These are phyloP conservation scores for Hypoxylon sp. DNA, from an alignment of 2,329 filamentous ascomycete genomes.

Conservation along the genomic window DNA sequence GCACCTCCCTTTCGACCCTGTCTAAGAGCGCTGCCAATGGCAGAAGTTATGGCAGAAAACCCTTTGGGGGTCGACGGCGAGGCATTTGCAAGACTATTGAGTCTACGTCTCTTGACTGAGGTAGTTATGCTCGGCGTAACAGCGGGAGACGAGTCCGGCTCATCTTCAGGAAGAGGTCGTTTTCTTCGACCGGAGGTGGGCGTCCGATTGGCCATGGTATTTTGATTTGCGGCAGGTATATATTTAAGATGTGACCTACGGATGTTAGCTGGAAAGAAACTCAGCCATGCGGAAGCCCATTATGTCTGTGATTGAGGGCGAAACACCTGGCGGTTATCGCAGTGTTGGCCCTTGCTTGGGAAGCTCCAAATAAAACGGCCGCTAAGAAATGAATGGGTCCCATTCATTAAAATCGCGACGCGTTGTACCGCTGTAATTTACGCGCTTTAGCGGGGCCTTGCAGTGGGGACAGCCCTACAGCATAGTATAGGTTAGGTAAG, in stretches of 20 bases:
- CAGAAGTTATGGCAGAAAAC: slow-evolving; percentile 47
- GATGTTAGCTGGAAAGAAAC: slow-evolving; percentile 23
- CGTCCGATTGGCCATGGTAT: slow-evolving; percentile 47
- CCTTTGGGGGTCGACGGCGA: slow-evolving; percentile 49
- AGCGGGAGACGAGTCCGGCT: slow-evolving; percentile 45
- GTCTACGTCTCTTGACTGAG: slow-evolving; percentile 48
- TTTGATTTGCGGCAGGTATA: slow-evolving; percentile 12
- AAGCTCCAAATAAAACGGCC: slow-evolving; percentile 24
- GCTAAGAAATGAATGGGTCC: not conserved
- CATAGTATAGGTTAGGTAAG: not conserved
- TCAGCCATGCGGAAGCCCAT: slow-evolving; percentile 14
- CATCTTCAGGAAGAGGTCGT: slow-evolving; percentile 47
- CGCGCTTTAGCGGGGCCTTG: slow-evolving; percentile 28
- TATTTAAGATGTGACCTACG: slow-evolving; percentile 9
- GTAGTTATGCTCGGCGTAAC: slow-evolving; percentile 42
- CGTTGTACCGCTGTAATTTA: slow-evolving; percentile 34
- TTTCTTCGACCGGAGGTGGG: slow-evolving; percentile 48
- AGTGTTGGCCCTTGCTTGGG: slow-evolving; percentile 4
- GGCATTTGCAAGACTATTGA: slow-evolving; percentile 42
- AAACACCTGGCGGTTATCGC: slow-evolving; percentile 3
- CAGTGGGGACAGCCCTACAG: not conserved
- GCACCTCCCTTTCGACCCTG: slow-evolving; percentile 27
- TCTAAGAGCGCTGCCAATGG: slow-evolving; percentile 43
- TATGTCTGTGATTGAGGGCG: not conserved
- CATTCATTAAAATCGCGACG: slow-evolving; percentile 37